These are phyloP conservation scores for Cochlearia excelsa DNA, from an alignment of 345 rosid species.

Conservation along the genomic window DNA sequence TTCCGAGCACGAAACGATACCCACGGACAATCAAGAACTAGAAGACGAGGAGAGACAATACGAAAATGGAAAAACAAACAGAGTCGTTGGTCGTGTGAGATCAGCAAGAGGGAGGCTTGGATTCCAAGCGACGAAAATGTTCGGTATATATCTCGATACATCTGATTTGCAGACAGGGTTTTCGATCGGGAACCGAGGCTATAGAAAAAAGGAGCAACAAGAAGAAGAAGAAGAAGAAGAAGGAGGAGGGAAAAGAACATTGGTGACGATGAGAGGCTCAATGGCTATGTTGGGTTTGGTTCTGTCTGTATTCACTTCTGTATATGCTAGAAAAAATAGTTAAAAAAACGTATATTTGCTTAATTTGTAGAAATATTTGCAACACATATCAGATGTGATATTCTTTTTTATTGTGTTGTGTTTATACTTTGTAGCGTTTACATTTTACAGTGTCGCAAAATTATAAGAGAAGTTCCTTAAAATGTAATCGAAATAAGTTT, in stretches of 20 bases:
- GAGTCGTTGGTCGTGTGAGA: conserved; percentile 8
- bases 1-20: conserved; percentile 16
- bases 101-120: conserved; percentile 26
- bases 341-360: background rate
- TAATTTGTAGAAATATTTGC: conserved; percentile 8
- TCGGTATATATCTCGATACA: conserved; percentile 28
- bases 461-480: too few relatives aligned
- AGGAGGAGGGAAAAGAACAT: conserved; percentile 6
- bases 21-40: conserved; percentile 2
- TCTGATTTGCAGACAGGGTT: conserved; percentile 26
- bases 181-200: background rate
- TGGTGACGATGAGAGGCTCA: conserved; percentile 22
- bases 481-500: too few relatives aligned
- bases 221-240: background rate
- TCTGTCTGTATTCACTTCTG: conserved; percentile 17
- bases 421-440: too few relatives aligned
- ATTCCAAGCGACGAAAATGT: conserved; percentile 23
- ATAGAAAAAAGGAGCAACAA: background rate
- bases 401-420: background rate
- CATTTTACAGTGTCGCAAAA: too few relatives aligned
- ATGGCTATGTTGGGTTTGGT: conserved; percentile 18
- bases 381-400: conserved; percentile 1
- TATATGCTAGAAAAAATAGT: conserved; percentile 15
- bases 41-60: conserved; percentile 3
- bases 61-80: background rate